Conservation (phyloP, 2,329 filamentous ascomycete genomes). For the Aplosporella prunicola region DNA sequence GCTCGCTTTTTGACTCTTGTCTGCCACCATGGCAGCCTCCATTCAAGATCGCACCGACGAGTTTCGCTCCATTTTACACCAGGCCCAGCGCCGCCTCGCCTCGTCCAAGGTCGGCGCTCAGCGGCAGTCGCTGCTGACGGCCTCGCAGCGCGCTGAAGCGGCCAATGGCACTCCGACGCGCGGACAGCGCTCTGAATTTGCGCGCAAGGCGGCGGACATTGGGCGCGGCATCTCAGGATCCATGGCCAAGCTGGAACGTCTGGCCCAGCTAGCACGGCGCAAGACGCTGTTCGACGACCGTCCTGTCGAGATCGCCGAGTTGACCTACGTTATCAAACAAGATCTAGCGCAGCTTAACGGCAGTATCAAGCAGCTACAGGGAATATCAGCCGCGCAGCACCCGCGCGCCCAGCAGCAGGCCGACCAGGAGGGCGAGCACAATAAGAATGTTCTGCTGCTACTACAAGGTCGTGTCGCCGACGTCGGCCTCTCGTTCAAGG, state of each 20-base stretch:
- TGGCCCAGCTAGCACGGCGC: conserved; percentile 88
- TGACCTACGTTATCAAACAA: conserved; percentile 97
- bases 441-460: conserved; percentile 91
- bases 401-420: conserved; percentile 41
- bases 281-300: conserved; percentile 96
- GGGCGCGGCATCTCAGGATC: conserved; percentile 84
- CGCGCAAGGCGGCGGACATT: conserved; percentile 81
- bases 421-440: conserved; percentile 87
- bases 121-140: conserved; percentile 68
- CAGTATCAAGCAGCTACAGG: conserved; percentile 76
- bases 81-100: conserved; percentile 72
- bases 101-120: conserved; percentile 68
- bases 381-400: conserved; percentile 66
- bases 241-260: conserved; percentile 88
- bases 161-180: conserved; percentile 43
- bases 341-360: conserved; percentile 79
- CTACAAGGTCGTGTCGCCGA: conserved; percentile 86
- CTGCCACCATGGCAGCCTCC: no score
- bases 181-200: conserved; percentile 72
- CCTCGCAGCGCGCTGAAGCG: conserved; percentile 52
- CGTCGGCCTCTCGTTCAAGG: conserved; percentile 92
- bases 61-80: conserved; percentile 82
- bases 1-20: no score
- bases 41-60: conserved; percentile 96
- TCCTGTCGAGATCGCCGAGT: conserved; percentile 91